Conservation (phyloP, 2,329 filamentous ascomycete genomes). For the Calonectria leucothoes region DNA sequence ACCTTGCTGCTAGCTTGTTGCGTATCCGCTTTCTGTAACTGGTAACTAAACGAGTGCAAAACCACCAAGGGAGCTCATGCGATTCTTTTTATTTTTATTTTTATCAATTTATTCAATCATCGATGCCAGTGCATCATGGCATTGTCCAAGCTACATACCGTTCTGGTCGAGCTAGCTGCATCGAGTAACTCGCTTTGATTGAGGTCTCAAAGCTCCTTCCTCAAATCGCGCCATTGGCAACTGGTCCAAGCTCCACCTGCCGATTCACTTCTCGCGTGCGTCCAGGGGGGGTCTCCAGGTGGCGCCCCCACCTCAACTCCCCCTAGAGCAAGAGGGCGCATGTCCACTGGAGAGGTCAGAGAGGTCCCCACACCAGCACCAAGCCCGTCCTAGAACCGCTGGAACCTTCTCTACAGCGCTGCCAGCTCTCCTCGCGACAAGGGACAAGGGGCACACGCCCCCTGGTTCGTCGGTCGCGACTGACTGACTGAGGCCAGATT, state of each 20-base stretch:
- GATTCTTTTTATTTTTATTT: too few relatives aligned
- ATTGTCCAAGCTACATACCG: not conserved
- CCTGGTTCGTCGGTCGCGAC: constrained; percentile 31
- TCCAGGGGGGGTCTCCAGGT: constrained; percentile 8
- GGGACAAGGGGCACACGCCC: constrained; percentile 18
- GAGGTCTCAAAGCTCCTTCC: not conserved
- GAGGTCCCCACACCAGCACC: constrained; percentile 2
- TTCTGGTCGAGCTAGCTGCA: not conserved
- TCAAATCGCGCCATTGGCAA: constrained; percentile 26
- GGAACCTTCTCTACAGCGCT: constrained; percentile 13
- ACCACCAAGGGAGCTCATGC: too few relatives aligned
- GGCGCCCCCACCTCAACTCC: constrained; percentile 19
- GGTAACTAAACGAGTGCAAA: not conserved
- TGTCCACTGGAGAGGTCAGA: constrained; percentile 1
- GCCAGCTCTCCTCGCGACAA: not conserved
- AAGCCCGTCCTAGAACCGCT: constrained; percentile 13
- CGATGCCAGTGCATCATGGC: not conserved
- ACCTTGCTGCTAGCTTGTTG: not conserved
- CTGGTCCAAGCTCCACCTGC: constrained; percentile 26
- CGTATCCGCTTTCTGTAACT: not conserved
- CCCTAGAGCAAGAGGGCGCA: not conserved
- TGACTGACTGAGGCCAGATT: constrained; percentile 45
- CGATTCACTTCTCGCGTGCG: not conserved
- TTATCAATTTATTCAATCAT: too few relatives aligned
- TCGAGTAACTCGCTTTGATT: not conserved